A percentile compares a stretch with the other conserved stretches of the same genome.
Evolutionary conservation across 257 asterid genomes (phyloP).

Genomic region (Solanum pimpinellifolium): DNA sequence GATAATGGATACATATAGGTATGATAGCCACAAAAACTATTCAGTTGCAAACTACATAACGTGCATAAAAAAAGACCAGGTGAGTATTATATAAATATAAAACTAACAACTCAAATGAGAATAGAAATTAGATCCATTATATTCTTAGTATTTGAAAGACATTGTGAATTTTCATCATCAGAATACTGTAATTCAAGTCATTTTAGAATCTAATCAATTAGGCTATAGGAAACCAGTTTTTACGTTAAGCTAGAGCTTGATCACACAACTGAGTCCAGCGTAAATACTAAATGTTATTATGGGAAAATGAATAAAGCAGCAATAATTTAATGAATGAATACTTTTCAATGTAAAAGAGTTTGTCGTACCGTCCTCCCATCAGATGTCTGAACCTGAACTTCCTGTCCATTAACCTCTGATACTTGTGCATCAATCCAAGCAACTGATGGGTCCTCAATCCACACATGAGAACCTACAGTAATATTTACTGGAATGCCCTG

Average conservation of each 20-base stretch:
- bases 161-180: background rate
- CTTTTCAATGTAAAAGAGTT: background rate
- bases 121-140: background rate
- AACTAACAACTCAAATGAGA: background rate
- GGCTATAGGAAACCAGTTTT: background rate
- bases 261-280: background rate
- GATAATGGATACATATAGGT: background rate
- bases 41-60: background rate
- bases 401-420: constrained; percentile 60
- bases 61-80: background rate
- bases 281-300: background rate
- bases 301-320: background rate
- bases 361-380: constrained; percentile 57
- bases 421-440: constrained; percentile 83
- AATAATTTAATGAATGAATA: background rate
- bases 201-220: background rate
- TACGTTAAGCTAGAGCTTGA: background rate
- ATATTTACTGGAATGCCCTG: constrained; percentile 86
- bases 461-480: constrained; percentile 79
- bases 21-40: background rate
- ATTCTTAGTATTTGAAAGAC: background rate
- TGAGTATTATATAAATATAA: background rate
- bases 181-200: background rate
- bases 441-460: constrained; percentile 74
- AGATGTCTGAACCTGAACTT: constrained; percentile 48